These are phyloP conservation scores for Linnemannia elongata DNA, from an alignment of 192 early-diverging fungal species.

Conservation along the genomic window DNA sequence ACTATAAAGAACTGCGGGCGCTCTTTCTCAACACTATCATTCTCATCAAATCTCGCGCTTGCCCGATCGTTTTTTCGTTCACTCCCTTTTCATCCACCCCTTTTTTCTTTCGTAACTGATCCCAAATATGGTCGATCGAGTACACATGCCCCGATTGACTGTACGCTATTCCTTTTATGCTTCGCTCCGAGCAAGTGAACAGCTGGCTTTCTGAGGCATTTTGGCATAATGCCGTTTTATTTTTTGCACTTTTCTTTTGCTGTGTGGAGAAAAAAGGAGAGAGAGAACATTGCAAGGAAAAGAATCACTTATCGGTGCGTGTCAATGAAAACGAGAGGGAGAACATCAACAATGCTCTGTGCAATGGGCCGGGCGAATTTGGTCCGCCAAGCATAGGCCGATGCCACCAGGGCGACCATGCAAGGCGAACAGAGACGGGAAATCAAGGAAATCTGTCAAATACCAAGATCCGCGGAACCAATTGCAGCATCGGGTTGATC, in stretches of 20 bases:
- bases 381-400: background rate
- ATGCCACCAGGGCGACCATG: background rate
- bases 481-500: background rate
- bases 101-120: background rate
- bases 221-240: background rate
- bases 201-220: background rate
- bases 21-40: conserved; percentile 4
- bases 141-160: background rate
- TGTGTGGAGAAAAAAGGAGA: background rate
- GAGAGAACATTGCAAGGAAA: background rate
- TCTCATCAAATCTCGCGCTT: background rate
- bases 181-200: background rate
- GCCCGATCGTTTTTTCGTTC: background rate
- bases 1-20: conserved; percentile 35
- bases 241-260: background rate
- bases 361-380: background rate
- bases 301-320: no score
- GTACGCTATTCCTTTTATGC: background rate
- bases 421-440: background rate
- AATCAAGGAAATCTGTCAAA: background rate
- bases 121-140: conserved; percentile 1
- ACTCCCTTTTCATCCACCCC: background rate
- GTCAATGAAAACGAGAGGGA: background rate
- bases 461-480: background rate
- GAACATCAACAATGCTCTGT: background rate